Conservation (phyloP, 352 stramenopile genomes). For the Pythium grandisporangium region DNA sequence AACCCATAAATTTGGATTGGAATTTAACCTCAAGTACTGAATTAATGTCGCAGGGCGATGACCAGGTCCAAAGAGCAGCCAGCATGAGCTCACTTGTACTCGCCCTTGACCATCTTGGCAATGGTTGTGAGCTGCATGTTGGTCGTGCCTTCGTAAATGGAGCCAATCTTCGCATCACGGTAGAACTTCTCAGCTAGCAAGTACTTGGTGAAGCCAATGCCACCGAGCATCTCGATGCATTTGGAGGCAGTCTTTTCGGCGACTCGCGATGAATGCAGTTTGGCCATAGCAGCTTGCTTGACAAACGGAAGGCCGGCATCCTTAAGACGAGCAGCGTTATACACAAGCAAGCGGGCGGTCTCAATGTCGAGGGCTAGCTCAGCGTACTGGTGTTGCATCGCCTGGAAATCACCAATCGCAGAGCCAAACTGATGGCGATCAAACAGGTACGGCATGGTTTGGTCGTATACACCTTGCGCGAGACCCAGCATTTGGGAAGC, state of each 20-base stretch:
- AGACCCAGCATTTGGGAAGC: constrained; percentile 96
- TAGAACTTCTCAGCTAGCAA: constrained; percentile 95
- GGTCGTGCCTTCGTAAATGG: constrained; percentile 97
- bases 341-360: constrained; percentile 87
- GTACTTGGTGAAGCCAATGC: constrained; percentile 94
- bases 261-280: constrained; percentile 93
- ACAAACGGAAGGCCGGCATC: constrained; percentile 92
- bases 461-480: constrained; percentile 93
- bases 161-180: constrained; percentile 95
- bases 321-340: constrained; percentile 94
- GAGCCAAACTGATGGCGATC: constrained; percentile 94
- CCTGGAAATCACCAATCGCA: constrained; percentile 93
- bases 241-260: constrained; percentile 93
- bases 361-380: constrained; percentile 94
- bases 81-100: too few species aligned
- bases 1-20: too few species aligned
- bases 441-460: constrained; percentile 94
- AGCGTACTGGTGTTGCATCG: constrained; percentile 96
- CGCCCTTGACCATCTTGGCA: constrained; percentile 84
- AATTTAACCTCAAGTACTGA: too few species aligned
- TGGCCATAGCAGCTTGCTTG: constrained; percentile 96
- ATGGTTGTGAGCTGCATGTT: constrained; percentile 97
- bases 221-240: constrained; percentile 94
- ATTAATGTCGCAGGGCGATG: too few species aligned
- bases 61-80: too few species aligned